A percentile compares a stretch with the other conserved stretches of the same genome.
Conservation (phyloP, 495 filamentous ascomycete genomes). For the Neurospora discreta region DNA sequence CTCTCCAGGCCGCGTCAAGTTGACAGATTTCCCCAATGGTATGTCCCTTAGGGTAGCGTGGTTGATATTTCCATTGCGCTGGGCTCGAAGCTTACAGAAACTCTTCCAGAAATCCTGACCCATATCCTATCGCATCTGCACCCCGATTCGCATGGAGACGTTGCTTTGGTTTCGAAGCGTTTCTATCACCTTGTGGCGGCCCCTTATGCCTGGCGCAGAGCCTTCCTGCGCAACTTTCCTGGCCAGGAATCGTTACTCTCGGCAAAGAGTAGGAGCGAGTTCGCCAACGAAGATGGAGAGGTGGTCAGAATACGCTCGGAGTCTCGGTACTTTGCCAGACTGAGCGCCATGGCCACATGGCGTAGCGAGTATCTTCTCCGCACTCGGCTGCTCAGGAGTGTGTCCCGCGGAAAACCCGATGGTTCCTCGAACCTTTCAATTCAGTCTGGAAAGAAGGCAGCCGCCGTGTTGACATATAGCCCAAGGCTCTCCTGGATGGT, state of each 20-base stretch:
- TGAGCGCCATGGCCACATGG: constrained; percentile 77
- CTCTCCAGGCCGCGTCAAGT: constrained; percentile 32
- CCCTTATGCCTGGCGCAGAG: constrained; percentile 82
- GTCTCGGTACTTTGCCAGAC: constrained; percentile 59
- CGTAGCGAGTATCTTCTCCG: constrained; percentile 83
- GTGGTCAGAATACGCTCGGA: constrained; percentile 49
- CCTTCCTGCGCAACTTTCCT: constrained; percentile 81
- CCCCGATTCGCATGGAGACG: constrained; percentile 61
- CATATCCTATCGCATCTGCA: constrained; percentile 86
- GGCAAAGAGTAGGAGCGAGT: constrained; percentile 23
- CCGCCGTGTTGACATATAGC: constrained; percentile 61
- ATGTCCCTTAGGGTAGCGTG: constrained; percentile 15
- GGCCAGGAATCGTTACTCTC: constrained; percentile 44
- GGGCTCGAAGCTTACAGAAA: constrained; percentile 7
- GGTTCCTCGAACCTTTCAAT: constrained; percentile 28
- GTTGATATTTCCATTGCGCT: neutral
- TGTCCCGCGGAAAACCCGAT: constrained; percentile 58
- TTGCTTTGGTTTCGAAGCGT: constrained; percentile 71
- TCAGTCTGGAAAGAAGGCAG: constrained; percentile 43
- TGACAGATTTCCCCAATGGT: constrained; percentile 77
- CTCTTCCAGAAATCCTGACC: constrained; percentile 65
- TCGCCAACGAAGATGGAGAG: constrained; percentile 30
- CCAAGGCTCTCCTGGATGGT: constrained; percentile 65
- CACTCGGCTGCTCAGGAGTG: constrained; percentile 70
- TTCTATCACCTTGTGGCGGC: constrained; percentile 77